Conservation (phyloP, 73 alveolate genomes). For the Stentor roeselii region DNA sequence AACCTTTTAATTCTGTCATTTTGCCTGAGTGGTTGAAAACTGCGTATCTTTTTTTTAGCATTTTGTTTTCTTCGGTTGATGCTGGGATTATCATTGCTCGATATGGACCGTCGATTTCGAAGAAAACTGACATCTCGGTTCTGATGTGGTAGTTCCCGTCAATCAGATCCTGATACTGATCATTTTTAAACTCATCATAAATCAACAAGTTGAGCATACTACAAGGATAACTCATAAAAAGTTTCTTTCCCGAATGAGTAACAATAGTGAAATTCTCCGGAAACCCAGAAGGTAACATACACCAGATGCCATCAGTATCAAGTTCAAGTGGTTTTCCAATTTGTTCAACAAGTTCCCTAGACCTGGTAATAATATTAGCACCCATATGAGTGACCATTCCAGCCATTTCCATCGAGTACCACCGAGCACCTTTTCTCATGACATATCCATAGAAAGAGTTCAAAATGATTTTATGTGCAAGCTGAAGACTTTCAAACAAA, state of each 20-base stretch:
- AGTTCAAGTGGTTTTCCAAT: conserved; percentile 99
- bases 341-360: conserved; percentile 92
- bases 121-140: conserved; percentile 98
- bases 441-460: conserved; percentile 99
- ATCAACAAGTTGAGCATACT: conserved; percentile 92
- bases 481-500: conserved; percentile 3
- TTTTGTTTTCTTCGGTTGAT: conserved; percentile 96
- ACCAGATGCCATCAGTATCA: conserved; percentile 99
- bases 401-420: conserved; percentile 99
- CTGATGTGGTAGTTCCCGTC: conserved; percentile 58
- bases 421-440: conserved; percentile 99
- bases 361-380: conserved; percentile 94
- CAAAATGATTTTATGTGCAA: conserved; percentile 99
- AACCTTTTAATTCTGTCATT: conserved; percentile 68
- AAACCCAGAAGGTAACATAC: conserved; percentile 98
- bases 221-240: conserved; percentile 93
- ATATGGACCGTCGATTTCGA: conserved; percentile 99
- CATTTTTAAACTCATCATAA: conserved; percentile 95
- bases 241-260: conserved; percentile 77
- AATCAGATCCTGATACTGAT: conserved; percentile 83
- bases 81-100: conserved; percentile 98
- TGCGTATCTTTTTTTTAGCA: conserved; percentile 98
- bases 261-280: conserved; percentile 93
- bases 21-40: conserved; percentile 93
- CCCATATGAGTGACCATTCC: conserved; percentile 99